These are phyloP conservation scores for Laguncularia racemosa DNA, from an alignment of 345 rosid species.

Conservation along the genomic window DNA sequence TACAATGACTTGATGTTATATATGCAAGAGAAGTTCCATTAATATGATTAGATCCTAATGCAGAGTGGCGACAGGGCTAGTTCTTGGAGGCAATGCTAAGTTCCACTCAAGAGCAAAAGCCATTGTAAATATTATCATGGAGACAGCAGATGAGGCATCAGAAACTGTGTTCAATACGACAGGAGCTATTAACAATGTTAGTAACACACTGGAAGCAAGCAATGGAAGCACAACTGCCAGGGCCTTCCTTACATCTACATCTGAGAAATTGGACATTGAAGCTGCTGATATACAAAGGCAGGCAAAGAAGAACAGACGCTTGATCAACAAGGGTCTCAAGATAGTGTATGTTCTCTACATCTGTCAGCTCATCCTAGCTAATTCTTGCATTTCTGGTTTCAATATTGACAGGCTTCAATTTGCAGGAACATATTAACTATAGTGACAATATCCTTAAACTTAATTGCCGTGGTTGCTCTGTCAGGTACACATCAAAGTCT, in stretches of 20 bases:
- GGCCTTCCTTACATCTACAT: constrained; percentile 37
- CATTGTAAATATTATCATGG: constrained; percentile 40
- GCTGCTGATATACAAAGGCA: constrained; percentile 35
- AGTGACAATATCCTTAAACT: constrained; percentile 35
- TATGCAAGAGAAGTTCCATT: too few relatives aligned
- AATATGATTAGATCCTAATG: background rate
- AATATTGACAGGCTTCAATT: background rate
- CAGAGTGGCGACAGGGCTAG: constrained; percentile 54
- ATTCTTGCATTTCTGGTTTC: background rate
- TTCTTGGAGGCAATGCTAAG: constrained; percentile 46
- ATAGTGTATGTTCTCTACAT: constrained; percentile 30
- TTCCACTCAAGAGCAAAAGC: constrained; percentile 41
- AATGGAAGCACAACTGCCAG: constrained; percentile 15
- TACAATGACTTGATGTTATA: too few relatives aligned
- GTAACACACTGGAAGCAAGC: constrained; percentile 22
- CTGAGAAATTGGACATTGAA: constrained; percentile 27
- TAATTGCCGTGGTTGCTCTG: constrained; percentile 34
- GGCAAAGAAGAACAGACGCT: constrained; percentile 43
- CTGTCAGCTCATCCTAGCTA: background rate
- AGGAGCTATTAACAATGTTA: constrained; percentile 51
- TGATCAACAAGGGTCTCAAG: constrained; percentile 40
- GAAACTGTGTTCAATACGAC: constrained; percentile 43
- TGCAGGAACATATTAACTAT: constrained; percentile 46
- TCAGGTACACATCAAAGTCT: constrained; percentile 28
- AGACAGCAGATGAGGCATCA: constrained; percentile 50